Evolutionary conservation across 164 flowering plant genomes (phyloP).

Genomic region (Stephania japonica): DNA sequence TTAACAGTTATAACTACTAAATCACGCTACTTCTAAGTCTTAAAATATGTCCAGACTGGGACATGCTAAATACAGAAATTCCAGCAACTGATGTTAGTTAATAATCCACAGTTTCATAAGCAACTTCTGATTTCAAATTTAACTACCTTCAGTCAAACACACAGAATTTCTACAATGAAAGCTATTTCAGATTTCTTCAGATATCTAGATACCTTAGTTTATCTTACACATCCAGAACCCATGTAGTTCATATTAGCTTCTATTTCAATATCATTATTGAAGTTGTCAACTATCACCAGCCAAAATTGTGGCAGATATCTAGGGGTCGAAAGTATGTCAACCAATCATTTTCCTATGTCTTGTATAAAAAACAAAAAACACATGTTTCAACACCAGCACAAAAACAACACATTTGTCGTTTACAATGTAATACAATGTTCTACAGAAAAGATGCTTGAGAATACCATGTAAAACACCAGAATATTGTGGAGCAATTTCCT

Average conservation of each 20-base stretch:
- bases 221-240: neutral
- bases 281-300: neutral
- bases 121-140: neutral
- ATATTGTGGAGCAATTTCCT: slow-evolving; percentile 95
- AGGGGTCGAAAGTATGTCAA: neutral
- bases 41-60: neutral
- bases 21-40: neutral
- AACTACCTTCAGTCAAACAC: neutral
- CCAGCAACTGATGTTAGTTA: neutral
- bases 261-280: neutral
- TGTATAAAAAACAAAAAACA: neutral
- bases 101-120: neutral
- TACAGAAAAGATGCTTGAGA: neutral
- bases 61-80: neutral
- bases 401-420: neutral
- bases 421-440: neutral
- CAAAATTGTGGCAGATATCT: neutral
- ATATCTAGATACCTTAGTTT: too few species aligned
- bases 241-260: neutral
- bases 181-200: neutral
- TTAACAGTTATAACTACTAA: neutral
- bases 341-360: neutral
- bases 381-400: neutral
- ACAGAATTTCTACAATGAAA: neutral
- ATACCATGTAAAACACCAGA: slow-evolving; percentile 91